phyloP scores from a whole-genome alignment of 139 green algal genomes.

The Closterium sp. region DNA sequence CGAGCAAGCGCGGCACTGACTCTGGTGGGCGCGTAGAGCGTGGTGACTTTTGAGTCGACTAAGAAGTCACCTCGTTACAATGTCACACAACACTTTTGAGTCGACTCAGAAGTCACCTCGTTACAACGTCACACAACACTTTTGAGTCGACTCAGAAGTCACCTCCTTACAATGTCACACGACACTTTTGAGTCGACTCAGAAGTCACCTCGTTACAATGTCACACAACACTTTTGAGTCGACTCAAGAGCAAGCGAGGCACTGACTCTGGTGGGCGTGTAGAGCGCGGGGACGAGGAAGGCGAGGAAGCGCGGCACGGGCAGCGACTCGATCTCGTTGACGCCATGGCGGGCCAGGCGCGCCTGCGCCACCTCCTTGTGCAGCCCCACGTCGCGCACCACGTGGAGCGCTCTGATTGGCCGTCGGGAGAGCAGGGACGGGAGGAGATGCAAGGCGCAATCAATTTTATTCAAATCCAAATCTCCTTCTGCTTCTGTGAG shows the following conservation, averaged over 20 bases:
- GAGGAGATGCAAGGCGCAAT: too few relatives aligned
- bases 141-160: not conserved
- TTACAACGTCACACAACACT: too few relatives aligned
- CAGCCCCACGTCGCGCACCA: not conserved
- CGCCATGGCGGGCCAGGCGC: not conserved
- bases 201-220: too few relatives aligned
- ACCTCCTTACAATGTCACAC: too few relatives aligned
- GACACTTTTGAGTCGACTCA: not conserved
- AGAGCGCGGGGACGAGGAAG: not conserved
- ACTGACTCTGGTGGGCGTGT: slow-evolving; percentile 1
- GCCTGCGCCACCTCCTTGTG: not conserved
- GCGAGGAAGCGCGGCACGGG: not conserved
- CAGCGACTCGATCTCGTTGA: not conserved
- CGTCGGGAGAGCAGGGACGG: not conserved
- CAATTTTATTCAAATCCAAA: too few relatives aligned
- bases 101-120: not conserved
- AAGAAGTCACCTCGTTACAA: not conserved
- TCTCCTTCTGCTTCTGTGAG: too few relatives aligned
- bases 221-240: too few relatives aligned
- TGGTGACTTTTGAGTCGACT: not conserved
- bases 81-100: too few relatives aligned
- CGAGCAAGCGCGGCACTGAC: not conserved
- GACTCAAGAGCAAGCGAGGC: not conserved
- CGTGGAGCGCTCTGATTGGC: not conserved
- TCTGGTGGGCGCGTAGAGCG: not conserved